A percentile compares a stretch with the other conserved stretches of the same genome.
Conservation (phyloP, 2,329 filamentous ascomycete species). For the Paraphaeosphaeria minitans region DNA sequence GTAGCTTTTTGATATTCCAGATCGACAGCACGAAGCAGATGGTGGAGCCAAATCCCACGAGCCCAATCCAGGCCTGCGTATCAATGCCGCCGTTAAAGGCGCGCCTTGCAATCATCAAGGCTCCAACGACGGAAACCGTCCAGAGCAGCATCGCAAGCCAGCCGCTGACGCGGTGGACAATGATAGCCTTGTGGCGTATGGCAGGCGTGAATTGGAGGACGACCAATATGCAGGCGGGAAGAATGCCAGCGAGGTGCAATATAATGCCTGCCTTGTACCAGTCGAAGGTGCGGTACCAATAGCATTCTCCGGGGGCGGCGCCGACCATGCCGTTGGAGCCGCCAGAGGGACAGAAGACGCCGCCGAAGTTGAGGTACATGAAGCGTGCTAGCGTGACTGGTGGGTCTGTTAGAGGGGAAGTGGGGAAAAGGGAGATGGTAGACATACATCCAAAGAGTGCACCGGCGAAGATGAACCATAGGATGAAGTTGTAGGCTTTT, state of each 20-base stretch:
- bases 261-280: constrained; percentile 47
- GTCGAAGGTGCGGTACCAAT: constrained; percentile 44
- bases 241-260: constrained; percentile 49
- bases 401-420: not conserved
- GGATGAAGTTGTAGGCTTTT: constrained; percentile 62
- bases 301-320: constrained; percentile 52
- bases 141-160: constrained; percentile 60
- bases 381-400: constrained; percentile 54
- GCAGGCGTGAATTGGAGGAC: constrained; percentile 51
- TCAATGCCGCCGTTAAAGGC: constrained; percentile 61
- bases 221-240: constrained; percentile 49
- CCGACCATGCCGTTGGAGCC: constrained; percentile 18
- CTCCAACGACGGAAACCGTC: constrained; percentile 53
- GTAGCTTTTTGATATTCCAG: constrained; percentile 63
- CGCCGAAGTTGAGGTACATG: constrained; percentile 54
- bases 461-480: constrained; percentile 46
- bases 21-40: constrained; percentile 54
- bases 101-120: constrained; percentile 58
- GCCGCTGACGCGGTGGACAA: constrained; percentile 66
- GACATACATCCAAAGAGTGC: constrained; percentile 16
- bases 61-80: constrained; percentile 52
- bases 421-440: not conserved
- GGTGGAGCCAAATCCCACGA: constrained; percentile 54
- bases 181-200: constrained; percentile 54
- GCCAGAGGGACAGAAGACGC: constrained; percentile 29